Evolutionary conservation across 176 grass and related monocot genomes (phyloP).

Genomic region (Cocos nucifera): DNA sequence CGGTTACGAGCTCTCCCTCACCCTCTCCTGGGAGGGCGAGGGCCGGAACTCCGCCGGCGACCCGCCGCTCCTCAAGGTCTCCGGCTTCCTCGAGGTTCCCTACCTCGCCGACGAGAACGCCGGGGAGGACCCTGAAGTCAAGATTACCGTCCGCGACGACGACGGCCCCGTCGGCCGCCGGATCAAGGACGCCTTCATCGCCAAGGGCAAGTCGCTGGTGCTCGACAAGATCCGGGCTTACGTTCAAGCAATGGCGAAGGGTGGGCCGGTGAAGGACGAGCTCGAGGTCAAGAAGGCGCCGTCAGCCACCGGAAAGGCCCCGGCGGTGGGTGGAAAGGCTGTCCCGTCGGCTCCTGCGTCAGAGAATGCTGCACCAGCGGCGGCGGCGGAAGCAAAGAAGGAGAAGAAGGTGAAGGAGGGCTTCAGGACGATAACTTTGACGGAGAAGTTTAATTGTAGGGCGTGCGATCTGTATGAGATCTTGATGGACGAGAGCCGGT

Average conservation of each 20-base stretch:
- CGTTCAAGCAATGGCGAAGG: conserved; percentile 59
- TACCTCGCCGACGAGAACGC: conserved; percentile 98
- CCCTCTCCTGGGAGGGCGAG: conserved; percentile 83
- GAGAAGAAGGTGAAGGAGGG: conserved; percentile 39
- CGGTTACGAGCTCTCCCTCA: conserved; percentile 76
- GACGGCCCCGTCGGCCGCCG: conserved; percentile 58
- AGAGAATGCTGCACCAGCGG: conserved; percentile 12
- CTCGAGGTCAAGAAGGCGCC: conserved; percentile 50
- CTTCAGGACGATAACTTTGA: conserved; percentile 76
- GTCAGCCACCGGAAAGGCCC: not conserved
- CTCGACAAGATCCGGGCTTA: conserved; percentile 71
- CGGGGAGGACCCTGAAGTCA: conserved; percentile 74
- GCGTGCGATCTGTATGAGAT: conserved; percentile 83
- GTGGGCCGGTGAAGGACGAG: conserved; percentile 89
- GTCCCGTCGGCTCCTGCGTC: not conserved
- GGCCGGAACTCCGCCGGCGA: conserved; percentile 21
- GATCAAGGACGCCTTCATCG: conserved; percentile 82
- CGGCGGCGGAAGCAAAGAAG: conserved; percentile 33
- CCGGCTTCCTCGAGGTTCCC: conserved; percentile 66
- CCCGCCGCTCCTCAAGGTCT: conserved; percentile 31
- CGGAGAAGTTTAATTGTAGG: conserved; percentile 85
- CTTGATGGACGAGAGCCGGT: conserved; percentile 93
- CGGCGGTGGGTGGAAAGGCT: too few relatives aligned
- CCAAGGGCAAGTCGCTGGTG: conserved; percentile 57
- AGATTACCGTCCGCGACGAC: conserved; percentile 61